Evolutionary conservation across 78 protist species (phyloP), one percentile per base, ranked within the genome.

Genomic region (Protostelium mycophagum): DNA sequence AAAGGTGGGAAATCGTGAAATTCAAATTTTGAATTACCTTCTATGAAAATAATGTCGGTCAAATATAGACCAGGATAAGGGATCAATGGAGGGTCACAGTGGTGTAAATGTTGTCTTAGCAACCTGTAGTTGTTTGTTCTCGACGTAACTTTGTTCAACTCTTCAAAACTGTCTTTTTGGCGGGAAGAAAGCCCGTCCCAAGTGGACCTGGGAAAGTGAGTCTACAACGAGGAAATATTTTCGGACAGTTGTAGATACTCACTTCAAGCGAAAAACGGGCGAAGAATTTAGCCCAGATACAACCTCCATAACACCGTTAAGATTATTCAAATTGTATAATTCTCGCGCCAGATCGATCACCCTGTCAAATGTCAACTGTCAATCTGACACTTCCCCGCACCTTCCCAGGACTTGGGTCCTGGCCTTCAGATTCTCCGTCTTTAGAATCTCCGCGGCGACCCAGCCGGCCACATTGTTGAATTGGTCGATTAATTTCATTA

Each of bases 401-500:
- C 16, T 51, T 5, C 31, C 5, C 73, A 51, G 73, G 16, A 16
- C 73, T 5, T 5, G 31, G 16, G 16, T 51, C 73, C 73, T 51
- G 31, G 31, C 73, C 73, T 51, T 51, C 73, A 51, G 73, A 5
- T 5, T 51, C 73, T 51, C 73, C 73, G 16, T 16, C 73, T 51
- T 51, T 51, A 51, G 73, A 51, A 51, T 51, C 73, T 51, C 73
- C 31, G 73, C 73, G 73, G 73, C 73, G 73, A 51, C 73, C 73
- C 73, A 51, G 73, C 16, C 16, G 73, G 94, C 88, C 38, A 94
- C 88, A 5, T 37, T 35, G 88, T 95, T 95, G 96, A 95, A 95
- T 83, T 94, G 94, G 28, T 39, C 86, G 87, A 91, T 91, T 88
- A 93, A 86, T 31, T 38, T 38, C 34, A 95, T 39, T 0, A 93